Evolutionary conservation across 371 early-diverging fungal species (phyloP).

Genomic region (Apophysomyces elegans): DNA sequence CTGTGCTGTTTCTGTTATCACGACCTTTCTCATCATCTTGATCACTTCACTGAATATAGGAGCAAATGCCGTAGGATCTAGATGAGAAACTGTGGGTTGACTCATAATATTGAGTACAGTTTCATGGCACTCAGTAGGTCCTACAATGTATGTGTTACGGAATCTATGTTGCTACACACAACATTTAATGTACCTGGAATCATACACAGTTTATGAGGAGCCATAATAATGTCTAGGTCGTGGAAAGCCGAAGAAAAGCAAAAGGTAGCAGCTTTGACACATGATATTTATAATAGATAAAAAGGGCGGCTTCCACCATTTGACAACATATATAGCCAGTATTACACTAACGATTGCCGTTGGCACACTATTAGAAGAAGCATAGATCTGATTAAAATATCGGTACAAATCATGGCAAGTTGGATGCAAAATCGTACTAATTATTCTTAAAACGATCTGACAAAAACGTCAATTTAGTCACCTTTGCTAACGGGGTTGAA

Average conservation of each 20-base stretch:
- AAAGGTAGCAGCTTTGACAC: not conserved
- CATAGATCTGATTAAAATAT: too few species aligned
- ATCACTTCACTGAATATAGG: slow-evolving; percentile 85
- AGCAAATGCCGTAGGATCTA: slow-evolving; percentile 85
- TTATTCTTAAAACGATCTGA: too few species aligned
- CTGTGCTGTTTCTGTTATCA: slow-evolving; percentile 82
- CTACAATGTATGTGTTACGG: slow-evolving; percentile 32
- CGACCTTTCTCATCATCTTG: slow-evolving; percentile 81
- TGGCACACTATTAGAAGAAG: too few species aligned
- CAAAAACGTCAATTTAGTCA: too few species aligned
- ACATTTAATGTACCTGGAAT: slow-evolving; percentile 71
- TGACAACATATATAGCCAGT: too few species aligned
- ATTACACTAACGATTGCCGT: too few species aligned
- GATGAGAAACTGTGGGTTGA: slow-evolving; percentile 92
- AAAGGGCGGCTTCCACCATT: too few species aligned
- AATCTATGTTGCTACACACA: not conserved
- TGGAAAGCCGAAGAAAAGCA: not conserved
- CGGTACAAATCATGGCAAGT: too few species aligned
- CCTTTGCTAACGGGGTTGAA: too few species aligned
- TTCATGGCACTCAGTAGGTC: slow-evolving; percentile 93
- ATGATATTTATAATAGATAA: too few species aligned
- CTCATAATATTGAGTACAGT: slow-evolving; percentile 86
- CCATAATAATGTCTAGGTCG: slow-evolving; percentile 7
- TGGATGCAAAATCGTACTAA: too few species aligned
- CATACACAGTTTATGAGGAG: slow-evolving; percentile 83